Evolutionary conservation across 306 rosid species (phyloP).

Genomic region (Ormosia emarginata): DNA sequence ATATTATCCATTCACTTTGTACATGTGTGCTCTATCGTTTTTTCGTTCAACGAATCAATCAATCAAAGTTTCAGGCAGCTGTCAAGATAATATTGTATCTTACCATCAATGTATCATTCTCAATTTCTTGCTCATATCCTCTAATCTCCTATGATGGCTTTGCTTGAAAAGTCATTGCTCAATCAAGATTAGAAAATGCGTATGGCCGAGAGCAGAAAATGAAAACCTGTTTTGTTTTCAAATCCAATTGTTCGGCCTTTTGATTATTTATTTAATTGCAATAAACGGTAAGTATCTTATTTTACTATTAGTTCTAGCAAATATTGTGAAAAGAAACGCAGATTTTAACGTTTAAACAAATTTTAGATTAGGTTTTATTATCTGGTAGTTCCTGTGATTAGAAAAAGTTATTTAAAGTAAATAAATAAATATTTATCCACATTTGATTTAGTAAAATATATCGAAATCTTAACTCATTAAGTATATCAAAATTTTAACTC

Average conservation of each 20-base stretch:
- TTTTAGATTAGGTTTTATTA: background rate
- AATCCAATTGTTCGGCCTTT: background rate
- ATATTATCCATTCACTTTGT: conserved; percentile 29
- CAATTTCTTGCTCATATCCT: background rate
- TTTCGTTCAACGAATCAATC: conserved; percentile 3
- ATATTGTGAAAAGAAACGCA: background rate
- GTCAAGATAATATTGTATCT: conserved; percentile 36
- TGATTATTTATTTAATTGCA: background rate
- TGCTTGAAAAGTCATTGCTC: conserved; percentile 17
- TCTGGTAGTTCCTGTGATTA: too few relatives aligned
- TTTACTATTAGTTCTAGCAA: background rate
- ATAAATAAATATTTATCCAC: too few relatives aligned
- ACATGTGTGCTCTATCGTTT: conserved; percentile 34
- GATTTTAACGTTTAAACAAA: background rate
- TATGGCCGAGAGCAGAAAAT: conserved; percentile 10
- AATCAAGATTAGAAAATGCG: conserved; percentile 7
- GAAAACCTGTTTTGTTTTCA: conserved; percentile 6
- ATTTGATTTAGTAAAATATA: too few relatives aligned
- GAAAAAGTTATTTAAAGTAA: too few relatives aligned
- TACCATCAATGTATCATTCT: conserved; percentile 9
- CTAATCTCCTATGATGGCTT: conserved; percentile 8
- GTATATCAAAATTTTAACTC: too few relatives aligned
- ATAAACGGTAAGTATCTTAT: background rate
- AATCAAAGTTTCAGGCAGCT: conserved; percentile 27
- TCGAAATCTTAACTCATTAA: too few relatives aligned